Evolutionary conservation across 2,329 filamentous ascomycete genomes (phyloP), one percentile per base, ranked within the genome.

Genomic region (Colletotrichum sp.): DNA sequence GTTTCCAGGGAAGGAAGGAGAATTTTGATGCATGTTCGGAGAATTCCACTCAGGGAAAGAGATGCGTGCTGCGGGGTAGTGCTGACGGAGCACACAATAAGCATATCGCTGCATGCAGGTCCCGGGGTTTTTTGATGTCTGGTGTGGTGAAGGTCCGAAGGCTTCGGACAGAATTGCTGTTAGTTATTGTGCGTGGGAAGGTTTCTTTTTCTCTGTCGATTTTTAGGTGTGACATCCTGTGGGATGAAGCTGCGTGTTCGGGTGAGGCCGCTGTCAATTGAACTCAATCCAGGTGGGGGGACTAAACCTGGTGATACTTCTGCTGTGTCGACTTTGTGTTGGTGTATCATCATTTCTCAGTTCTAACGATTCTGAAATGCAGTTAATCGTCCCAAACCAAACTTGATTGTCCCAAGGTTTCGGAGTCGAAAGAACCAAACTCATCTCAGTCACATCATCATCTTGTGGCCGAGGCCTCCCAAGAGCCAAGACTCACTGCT

Each of bases 41-140:
- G 62, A 44, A 39, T 64, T 64, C 62, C 32, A 39, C 62, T 44
- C 62, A 39, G 21, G 62, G 62, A 26, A 64, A 64, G 32, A 64
- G 62, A 64, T 44, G 62, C 62, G 62, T 64, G 62, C 62, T 44
- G 62, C 62, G 62, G 62, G 32, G 34, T 64, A 64, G 6, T 52
- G 62, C 62, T 64, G 62, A 26, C 62, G 13, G 44, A 39, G 12
- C 36, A 18, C 32, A 39, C 21, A 44, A 64, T 64, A 26, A 39
- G 62, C 62, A 44, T 64, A 64, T 39, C 36, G 32, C 36, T 30
- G 62, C 21, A 18, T 24, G 62, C 34, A 64, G 34, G 34, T 44
- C 34, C 62, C 32, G 10, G 32, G 24, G 16, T 5, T 28, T 59
- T 30, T 18, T 30, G 1, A 52, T 13, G n/a, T 52, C 10, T 52